Conservation (phyloP, 495 filamentous ascomycete species). For the Beverwykella pulmonaria region DNA sequence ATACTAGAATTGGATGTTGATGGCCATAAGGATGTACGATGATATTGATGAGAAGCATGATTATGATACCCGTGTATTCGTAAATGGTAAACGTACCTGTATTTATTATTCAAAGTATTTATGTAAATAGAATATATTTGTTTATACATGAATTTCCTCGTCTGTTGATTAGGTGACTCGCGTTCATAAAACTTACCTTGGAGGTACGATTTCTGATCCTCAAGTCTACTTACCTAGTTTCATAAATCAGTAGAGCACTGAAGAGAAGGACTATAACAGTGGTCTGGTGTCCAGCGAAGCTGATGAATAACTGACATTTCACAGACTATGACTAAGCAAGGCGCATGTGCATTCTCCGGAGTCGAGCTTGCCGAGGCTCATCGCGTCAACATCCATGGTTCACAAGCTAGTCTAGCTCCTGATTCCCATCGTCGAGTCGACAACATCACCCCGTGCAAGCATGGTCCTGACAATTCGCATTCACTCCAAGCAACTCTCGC, state of each 20-base stretch:
- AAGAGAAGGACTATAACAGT: no score
- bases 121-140: not conserved
- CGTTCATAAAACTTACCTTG: no score
- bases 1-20: not conserved
- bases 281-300: no score
- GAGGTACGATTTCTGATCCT: no score
- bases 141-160: slow-evolving; percentile 4
- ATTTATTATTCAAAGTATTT: slow-evolving; percentile 4
- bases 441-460: not conserved
- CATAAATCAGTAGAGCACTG: no score
- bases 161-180: not conserved
- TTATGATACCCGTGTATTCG: slow-evolving; percentile 1
- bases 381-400: slow-evolving; percentile 1
- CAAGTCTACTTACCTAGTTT: no score
- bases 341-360: not conserved
- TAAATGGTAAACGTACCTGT: not conserved
- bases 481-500: not conserved
- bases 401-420: not conserved
- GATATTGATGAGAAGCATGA: slow-evolving; percentile 9
- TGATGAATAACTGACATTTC: no score
- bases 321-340: not conserved
- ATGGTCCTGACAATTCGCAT: not conserved
- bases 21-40: not conserved
- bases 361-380: not conserved
- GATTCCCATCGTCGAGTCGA: not conserved